Base-by-base conservation (phyloP, 768 basidiomycete genomes). In the Dictyophora rubrovolvata region DNA sequence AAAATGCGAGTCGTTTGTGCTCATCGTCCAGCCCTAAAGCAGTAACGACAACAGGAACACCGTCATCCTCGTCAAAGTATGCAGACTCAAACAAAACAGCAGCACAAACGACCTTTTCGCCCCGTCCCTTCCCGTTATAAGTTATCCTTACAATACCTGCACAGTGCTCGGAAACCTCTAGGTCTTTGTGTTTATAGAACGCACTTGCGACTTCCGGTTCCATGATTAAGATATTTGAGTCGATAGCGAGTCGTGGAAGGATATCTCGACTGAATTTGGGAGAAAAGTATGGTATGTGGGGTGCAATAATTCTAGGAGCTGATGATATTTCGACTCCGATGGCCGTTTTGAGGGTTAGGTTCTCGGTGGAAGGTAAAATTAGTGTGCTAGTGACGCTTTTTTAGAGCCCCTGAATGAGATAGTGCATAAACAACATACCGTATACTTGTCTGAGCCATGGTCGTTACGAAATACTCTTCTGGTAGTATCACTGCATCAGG, bases 311-410 rank as follows among this genome's bases (percentile, higher is more conserved):
- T 53, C 82, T 72, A 48, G 82, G 68, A 1, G 79, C 72, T n/a
- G 81, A 83, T 17, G 82, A 81, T 59, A 83, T 79, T 61, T 77
- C 79, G 56, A 82, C 79, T 12, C 78, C 79, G 56, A 83, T 73
- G 5, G 80, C 72, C 21, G 82, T 63, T 62, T 82, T 83, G 14
- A 82, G 64, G 9, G 79, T 75, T 51, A 76, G 68, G n/a, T 73
- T 72, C 18, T 73, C 74, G 42, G 78, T 69, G 35, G 76, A 75
- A 3, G 77, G 74, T 21, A 80, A 65, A 10, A 75, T 65, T 28
- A 82, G 73, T 23, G 80, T 82, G 61, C 80, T 64, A 42, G 28
- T 28, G 28, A 3, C 28, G 7, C 28, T 28, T 28, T 28, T 28
- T 28, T 7, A 28, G 7, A 28, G 28, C 28, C 7, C 4, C 7